Conservation (phyloP, 2,329 filamentous ascomycete species). For the Diaporthe citrichinensis region DNA sequence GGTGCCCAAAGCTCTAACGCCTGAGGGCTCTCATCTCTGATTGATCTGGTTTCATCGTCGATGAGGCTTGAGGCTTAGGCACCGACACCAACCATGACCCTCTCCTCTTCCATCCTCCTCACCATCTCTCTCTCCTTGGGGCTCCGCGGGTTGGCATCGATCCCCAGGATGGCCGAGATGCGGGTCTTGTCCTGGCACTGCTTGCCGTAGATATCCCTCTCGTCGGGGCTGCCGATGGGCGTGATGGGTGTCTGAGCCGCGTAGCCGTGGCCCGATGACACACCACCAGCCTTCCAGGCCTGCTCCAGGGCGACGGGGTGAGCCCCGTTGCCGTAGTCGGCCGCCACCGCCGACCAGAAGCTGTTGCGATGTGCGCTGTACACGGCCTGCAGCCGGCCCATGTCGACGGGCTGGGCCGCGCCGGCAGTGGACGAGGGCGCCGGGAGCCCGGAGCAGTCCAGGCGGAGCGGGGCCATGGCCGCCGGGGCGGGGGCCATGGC, state of each 20-base stretch:
- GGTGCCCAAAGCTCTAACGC: slow-evolving; percentile 34
- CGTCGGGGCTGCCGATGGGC: slow-evolving; percentile 66
- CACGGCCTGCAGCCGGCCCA: slow-evolving; percentile 76
- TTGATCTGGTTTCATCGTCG: neutral
- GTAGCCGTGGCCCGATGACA: slow-evolving; percentile 48
- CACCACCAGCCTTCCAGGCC: slow-evolving; percentile 71
- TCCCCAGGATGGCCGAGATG: slow-evolving; percentile 74
- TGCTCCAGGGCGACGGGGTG: slow-evolving; percentile 77
- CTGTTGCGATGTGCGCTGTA: slow-evolving; percentile 78
- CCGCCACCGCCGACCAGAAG: slow-evolving; percentile 81
- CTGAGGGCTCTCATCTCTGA: slow-evolving; percentile 16
- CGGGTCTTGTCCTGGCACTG: slow-evolving; percentile 67
- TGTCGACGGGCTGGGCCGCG: slow-evolving; percentile 67
- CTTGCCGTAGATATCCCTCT: slow-evolving; percentile 57
- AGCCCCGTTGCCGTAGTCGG: slow-evolving; percentile 77
- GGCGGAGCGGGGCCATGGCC: slow-evolving; percentile 60
- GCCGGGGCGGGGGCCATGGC: slow-evolving; percentile 43
- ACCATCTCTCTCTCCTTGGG: slow-evolving; percentile 71
- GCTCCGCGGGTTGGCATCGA: slow-evolving; percentile 70
- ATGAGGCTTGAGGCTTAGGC: slow-evolving; percentile 46
- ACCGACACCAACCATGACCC: slow-evolving; percentile 51
- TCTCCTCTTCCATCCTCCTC: slow-evolving; percentile 68
- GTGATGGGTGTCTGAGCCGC: slow-evolving; percentile 64
- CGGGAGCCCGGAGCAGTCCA: slow-evolving; percentile 70
- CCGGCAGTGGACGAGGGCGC: slow-evolving; percentile 51